Conservation (phyloP, 2,329 filamentous ascomycete species). For the Alternaria burnsii region DNA sequence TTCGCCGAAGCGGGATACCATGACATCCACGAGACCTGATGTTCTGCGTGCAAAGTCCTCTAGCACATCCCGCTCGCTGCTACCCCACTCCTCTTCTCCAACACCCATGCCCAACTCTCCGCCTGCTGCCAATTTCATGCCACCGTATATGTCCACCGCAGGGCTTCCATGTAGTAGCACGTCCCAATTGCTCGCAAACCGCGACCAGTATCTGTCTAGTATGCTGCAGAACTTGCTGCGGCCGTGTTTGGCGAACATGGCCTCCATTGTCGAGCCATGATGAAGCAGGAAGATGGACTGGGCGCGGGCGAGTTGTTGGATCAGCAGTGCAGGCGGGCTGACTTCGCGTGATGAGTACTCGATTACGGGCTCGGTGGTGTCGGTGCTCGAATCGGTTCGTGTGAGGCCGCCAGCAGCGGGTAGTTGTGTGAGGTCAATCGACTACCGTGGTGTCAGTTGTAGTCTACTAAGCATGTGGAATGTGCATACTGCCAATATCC, state of each 20-base stretch:
- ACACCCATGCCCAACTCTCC: constrained; percentile 94
- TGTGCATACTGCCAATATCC: constrained; percentile 82
- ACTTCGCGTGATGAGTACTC: constrained; percentile 93
- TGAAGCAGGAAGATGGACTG: constrained; percentile 88
- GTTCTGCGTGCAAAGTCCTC: constrained; percentile 84
- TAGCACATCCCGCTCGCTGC: constrained; percentile 89
- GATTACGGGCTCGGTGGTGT: constrained; percentile 53
- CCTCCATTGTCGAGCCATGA: constrained; percentile 77
- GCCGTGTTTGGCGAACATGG: constrained; percentile 71
- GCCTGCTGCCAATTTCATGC: constrained; percentile 86
- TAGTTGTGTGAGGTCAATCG: constrained; percentile 81
- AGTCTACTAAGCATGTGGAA: background rate
- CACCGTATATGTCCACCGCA: constrained; percentile 77
- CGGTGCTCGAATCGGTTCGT: constrained; percentile 28
- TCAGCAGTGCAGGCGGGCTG: constrained; percentile 78
- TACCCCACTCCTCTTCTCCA: constrained; percentile 93
- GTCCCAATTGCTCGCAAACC: constrained; percentile 76
- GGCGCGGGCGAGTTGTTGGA: constrained; percentile 82
- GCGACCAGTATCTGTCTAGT: constrained; percentile 83
- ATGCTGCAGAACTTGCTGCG: constrained; percentile 75
- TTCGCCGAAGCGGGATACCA: constrained; percentile 86
- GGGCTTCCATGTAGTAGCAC: constrained; percentile 92
- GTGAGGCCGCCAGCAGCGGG: constrained; percentile 57
- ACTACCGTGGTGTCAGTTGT: constrained; percentile 57
- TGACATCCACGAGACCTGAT: constrained; percentile 84